Evolutionary conservation across 179 eudicot species (phyloP), one percentile per base, ranked within the genome.

Genomic region (Patellifolia procumbens): DNA sequence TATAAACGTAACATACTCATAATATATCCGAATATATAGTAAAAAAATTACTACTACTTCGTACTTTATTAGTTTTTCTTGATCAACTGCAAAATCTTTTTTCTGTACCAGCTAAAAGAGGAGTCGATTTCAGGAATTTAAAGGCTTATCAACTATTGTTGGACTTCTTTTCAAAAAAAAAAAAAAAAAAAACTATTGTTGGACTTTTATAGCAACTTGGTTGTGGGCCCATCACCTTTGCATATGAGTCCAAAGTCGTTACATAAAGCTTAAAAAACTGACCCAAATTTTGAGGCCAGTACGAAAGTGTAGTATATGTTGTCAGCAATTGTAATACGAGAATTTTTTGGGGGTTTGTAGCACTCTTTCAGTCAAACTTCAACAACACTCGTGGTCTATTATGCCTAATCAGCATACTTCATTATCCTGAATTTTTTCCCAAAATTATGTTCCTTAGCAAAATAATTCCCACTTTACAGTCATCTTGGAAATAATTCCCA

Each of bases 291-390:
- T 48, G n/a, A 68, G 37, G 73, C 28, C 56, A 48, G 32, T 68
- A 5, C 37, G 39, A 68, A 46, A 68, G 73, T 46, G 56, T 46
- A 68, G n/a, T n/a, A n/a, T n/a, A n/a, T 28, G 73, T 24, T 67
- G 71, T 48, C 58, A 68, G 24, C 51, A 39, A 12, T 42, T 63
- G 17, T 35, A 20, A 34, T 45, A 63, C 9, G 9, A 39, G 45
- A 32, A 32, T 19, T 63, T 63, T n/a, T 35, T 63, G 43, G 68
- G 68, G 68, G 45, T 35, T 63, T 63, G 39, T 20, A n/a, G n/a
- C n/a, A n/a, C n/a, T n/a, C 8, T 6, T 16, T 39, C 45, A 39
- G 3, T 39, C 45, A 39, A 5, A 20, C 12, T 22, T 3, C 4
- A 53, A 53, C 28, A 53, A 53, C 10, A 20, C 3, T 59, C 28